Evolutionary conservation across 2,329 filamentous ascomycete species (phyloP), one percentile per base, ranked within the genome.

Genomic region (Stylonectria norvegica): DNA sequence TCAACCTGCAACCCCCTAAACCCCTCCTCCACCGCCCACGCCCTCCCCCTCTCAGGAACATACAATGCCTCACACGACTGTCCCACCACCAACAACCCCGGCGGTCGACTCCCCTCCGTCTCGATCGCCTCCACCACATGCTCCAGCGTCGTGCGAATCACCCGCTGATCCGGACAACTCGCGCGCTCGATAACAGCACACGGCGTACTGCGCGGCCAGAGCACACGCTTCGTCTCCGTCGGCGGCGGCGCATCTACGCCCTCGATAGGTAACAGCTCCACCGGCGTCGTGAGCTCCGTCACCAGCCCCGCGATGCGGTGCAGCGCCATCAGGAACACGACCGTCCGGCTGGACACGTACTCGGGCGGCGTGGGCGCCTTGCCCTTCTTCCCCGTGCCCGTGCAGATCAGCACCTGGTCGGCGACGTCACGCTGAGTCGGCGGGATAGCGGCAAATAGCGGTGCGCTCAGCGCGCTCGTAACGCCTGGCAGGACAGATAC

Each of bases 361-460:
- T 83, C 82, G 0, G 93, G 93, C 22, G 89, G 89, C n/a, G 79
- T 71, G 0, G 89, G 89, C 1, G 88, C 73, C 39, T 79, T 85
- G 10, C 93, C 93, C 66, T 95, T 94, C 57, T 93, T 81, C 1
- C 93, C 93, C 0, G 93, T 98, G 0, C 93, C 93, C 0, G 93
- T 98, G 67, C 93, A 97, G n/a, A 98, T 78, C 18, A 98, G 75
- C 0, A 98, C 83, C 64, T 97, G 90, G 58, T 98, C 93, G 4
- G 89, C 85, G 1, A 95, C 86, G 31, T 86, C 86, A 5, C 93
- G 78, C 67, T 97, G 91, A 2, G 93, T 98, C 0, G 85, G 75
- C 2, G 93, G 91, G 20, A 98, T 87, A 5, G 76, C 81, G 0
- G 90, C 90, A 61, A 97, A 95, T 3, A 98, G 72, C 1, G 91